Conservation (phyloP, 2,329 filamentous ascomycete species). For the Phoma sp. region DNA sequence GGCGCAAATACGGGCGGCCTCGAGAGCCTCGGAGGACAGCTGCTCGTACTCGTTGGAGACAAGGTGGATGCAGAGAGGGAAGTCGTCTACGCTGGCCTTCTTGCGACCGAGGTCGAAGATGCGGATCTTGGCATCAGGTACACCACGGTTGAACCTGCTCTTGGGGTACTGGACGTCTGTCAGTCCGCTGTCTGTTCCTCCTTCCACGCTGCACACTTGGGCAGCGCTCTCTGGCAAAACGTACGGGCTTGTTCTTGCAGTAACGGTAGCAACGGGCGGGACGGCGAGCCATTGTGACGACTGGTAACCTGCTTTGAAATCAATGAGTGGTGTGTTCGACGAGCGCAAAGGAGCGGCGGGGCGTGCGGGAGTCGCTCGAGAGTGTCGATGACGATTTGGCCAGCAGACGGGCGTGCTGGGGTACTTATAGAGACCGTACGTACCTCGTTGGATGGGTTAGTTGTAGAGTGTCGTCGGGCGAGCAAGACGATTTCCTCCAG, state of each 20-base stretch:
- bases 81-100: conserved; percentile 98
- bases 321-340: conserved; percentile 51
- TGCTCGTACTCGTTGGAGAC: conserved; percentile 99
- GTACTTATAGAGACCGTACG: conserved; percentile 19
- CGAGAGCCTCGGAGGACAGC: conserved; percentile 98
- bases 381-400: conserved; percentile 19
- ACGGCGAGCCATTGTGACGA: conserved; percentile 97
- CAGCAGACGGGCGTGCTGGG: conserved; percentile 8
- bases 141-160: conserved; percentile 99
- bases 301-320: conserved; percentile 53
- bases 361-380: conserved; percentile 14
- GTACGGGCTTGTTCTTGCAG: conserved; percentile 99
- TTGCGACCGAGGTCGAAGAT: conserved; percentile 99
- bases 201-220: conserved; percentile 31
- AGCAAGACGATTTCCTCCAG: conserved; percentile 11
- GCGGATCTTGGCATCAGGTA: conserved; percentile 79
- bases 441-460: conserved; percentile 20
- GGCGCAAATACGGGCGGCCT: conserved; percentile 99
- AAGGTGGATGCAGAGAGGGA: conserved; percentile 96
- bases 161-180: conserved; percentile 86
- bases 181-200: conserved; percentile 30
- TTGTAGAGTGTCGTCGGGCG: conserved; percentile 9
- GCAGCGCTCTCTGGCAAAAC: conserved; percentile 19
- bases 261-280: conserved; percentile 99
- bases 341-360: conserved; percentile 12